phyloP scores from a whole-genome alignment of 164 flowering plant genomes.

The Magnolia officinalis region DNA sequence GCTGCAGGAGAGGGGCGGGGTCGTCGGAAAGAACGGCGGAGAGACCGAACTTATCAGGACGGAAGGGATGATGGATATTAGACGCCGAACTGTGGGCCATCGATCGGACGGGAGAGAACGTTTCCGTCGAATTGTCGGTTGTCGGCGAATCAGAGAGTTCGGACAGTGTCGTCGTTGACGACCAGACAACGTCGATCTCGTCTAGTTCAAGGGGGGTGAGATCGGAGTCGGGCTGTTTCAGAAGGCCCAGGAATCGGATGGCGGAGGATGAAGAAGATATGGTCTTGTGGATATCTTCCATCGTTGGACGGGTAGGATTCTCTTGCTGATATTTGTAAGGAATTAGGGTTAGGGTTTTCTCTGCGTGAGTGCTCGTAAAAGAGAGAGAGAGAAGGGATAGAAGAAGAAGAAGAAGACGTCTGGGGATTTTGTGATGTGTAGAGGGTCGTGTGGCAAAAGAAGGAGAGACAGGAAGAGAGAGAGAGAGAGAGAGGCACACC shows the following conservation, averaged over 20 bases:
- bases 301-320: neutral
- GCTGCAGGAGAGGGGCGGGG: slow-evolving; percentile 25
- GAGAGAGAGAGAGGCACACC: neutral
- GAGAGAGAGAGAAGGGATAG: neutral
- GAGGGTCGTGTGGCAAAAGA: neutral
- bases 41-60: slow-evolving; percentile 33
- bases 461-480: neutral
- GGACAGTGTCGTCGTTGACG: slow-evolving; percentile 11
- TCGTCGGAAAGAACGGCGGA: slow-evolving; percentile 42
- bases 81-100: slow-evolving; percentile 12
- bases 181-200: slow-evolving; percentile 59
- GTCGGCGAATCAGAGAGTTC: slow-evolving; percentile 16
- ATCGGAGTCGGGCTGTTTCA: slow-evolving; percentile 26
- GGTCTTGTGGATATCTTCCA: slow-evolving; percentile 7
- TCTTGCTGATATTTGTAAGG: neutral
- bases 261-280: slow-evolving; percentile 19
- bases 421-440: neutral
- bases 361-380: neutral
- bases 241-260: slow-evolving; percentile 27
- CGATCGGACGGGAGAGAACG: slow-evolving; percentile 4
- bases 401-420: neutral
- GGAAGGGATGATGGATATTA: slow-evolving; percentile 18
- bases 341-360: neutral
- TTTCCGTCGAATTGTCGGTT: neutral
- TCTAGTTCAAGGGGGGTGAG: slow-evolving; percentile 33